These are phyloP conservation scores for Hippophae gyantsensis DNA, from an alignment of 306 rosid species.

Conservation along the genomic window DNA sequence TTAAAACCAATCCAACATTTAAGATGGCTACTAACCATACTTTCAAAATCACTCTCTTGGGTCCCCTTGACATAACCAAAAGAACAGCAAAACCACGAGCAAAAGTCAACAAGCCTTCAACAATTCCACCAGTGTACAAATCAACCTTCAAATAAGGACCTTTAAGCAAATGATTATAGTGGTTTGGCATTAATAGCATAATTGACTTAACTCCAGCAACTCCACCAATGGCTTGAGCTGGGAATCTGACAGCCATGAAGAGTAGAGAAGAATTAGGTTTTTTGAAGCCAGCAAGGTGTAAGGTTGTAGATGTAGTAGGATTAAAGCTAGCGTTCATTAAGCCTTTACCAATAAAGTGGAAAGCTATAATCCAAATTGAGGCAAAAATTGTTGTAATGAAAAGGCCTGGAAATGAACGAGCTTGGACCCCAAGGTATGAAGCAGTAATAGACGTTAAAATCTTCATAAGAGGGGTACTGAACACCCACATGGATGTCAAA, in stretches of 20 bases:
- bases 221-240: conserved; percentile 46
- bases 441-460: conserved; percentile 24
- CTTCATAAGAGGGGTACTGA: conserved; percentile 26
- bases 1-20: conserved; percentile 30
- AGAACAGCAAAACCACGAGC: conserved; percentile 32
- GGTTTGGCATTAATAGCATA: conserved; percentile 22
- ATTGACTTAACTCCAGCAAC: conserved; percentile 33
- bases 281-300: conserved; percentile 25
- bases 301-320: conserved; percentile 31
- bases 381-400: conserved; percentile 33
- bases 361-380: conserved; percentile 15
- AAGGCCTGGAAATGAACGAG: conserved; percentile 19
- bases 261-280: conserved; percentile 18
- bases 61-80: conserved; percentile 34
- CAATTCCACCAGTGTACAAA: conserved; percentile 43
- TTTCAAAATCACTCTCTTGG: conserved; percentile 35
- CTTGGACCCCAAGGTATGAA: conserved; percentile 24
- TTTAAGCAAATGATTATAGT: conserved; percentile 28
- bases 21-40: conserved; percentile 37
- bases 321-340: conserved; percentile 52
- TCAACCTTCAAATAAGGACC: conserved; percentile 59
- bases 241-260: conserved; percentile 33
- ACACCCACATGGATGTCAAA: conserved; percentile 40
- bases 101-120: conserved; percentile 40
- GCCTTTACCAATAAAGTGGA: conserved; percentile 21